Evolutionary conservation across 768 basidiomycete species (phyloP), one percentile per base, ranked within the genome.

Genomic region (Galerina sulciceps): DNA sequence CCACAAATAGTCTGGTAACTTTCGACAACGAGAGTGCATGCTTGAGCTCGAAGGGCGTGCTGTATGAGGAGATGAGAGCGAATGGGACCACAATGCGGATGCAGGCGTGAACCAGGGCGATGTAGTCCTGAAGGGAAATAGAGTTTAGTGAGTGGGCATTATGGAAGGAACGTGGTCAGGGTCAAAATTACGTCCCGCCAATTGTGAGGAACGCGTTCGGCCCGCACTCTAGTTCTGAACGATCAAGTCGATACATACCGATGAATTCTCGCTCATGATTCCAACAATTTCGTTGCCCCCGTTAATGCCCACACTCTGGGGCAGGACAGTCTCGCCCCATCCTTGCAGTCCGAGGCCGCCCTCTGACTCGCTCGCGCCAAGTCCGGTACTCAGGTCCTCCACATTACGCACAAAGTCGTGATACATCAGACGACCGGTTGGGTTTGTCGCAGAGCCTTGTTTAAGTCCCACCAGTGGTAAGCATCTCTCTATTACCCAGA

Each of bases 251-350:
- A 49, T 41, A 38, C 18, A 34, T 1, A 90, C 91, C 69, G 86
- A 67, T 36, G 82, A 86, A 67, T 92, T 93, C 45, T 87, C 81
- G 70, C 83, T 84, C 67, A 91, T 80, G 14, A 93, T 82, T 6
- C 88, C 91, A 17, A 91, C 77, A 20, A 90, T 82, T 52, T 89
- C 86, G 0, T 76, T 77, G 17, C 58, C 62, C 13, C 49, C 61
- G 35, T 60, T 60, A 31, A 44, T 45, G 18, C 58, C 47, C 20
- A 65, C 60, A 11, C 37, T 60, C 18, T 63, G 60, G 6, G 62
- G 57, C 5, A 86, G 89, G 20, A 89, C 77, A 18, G 87, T 85
- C 0, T 75, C 76, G 20, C 80, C 75, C 41, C 74, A 75, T 0
- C 70, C 69, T 5, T 70, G 65, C 10, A 92, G 66, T 0, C 81